Evolutionary conservation across 352 stramenopile genomes (phyloP), one percentile per base, ranked within the genome.

Genomic region (Phytopythium helicoides): DNA sequence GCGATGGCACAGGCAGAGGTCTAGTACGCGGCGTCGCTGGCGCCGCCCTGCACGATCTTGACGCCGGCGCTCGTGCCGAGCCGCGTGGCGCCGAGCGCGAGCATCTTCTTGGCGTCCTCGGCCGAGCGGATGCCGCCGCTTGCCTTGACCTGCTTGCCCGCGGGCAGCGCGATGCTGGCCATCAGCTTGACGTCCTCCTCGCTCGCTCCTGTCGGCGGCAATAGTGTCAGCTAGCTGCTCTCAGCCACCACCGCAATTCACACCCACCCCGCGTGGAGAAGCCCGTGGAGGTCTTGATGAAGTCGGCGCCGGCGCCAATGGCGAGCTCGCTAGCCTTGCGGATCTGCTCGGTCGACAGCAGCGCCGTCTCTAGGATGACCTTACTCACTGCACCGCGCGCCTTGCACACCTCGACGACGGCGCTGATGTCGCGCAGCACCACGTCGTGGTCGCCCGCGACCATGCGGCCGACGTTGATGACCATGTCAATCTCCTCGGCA

Each of bases 401-500:
- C 56, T 90, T 87, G 62, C 82, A 94, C 36, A 89, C 76, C 8
- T 58, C 41, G 6, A 90, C 76, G 15, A 90, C 76, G 8, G 76
- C 76, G 56, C 71, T 70, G 37, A 94, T 87, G 54, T 94, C 86
- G 38, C 80, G 74, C 48, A 87, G 53, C 15, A 94, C 81, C 41
- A 78, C 88, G 67, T 89, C 84, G 48, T 76, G 76, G 51, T 92
- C 78, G 33, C 78, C 66, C 6, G 68, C 70, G 35, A 82, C 51
- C 33, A 91, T 66, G 42, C 73, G 73, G 15, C 81, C 80, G 8
- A 91, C 73, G 62, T 89, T 83, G 56, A 95, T 82, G 21, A 95
- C 84, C 84, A 93, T 94, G 64, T 95, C 86, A 52, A 95, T 92
- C 67, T 94, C 86, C 39, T 92, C 78, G 22, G 84, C 86, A 31